These are phyloP conservation scores for Linnemannia exigua DNA, from an alignment of 192 early-diverging fungal genomes.

Conservation along the genomic window DNA sequence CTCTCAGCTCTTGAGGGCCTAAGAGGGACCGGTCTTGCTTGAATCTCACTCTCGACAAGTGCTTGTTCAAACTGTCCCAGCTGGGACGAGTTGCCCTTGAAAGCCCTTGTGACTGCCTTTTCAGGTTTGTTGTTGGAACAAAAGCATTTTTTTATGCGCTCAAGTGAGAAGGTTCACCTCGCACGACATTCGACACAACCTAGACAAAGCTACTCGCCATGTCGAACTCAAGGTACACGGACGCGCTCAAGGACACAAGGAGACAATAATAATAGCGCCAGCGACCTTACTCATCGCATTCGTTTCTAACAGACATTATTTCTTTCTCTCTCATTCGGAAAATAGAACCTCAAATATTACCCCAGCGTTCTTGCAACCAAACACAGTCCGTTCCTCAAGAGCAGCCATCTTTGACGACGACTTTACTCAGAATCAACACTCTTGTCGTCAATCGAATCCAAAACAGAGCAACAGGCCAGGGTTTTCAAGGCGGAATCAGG, in stretches of 20 bases:
- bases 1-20: too few relatives aligned
- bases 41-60: too few relatives aligned
- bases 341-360: conserved; percentile 9
- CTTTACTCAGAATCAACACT: not conserved
- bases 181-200: not conserved
- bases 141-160: conserved; percentile 1
- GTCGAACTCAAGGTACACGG: not conserved
- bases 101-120: conserved; percentile 7
- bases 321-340: not conserved
- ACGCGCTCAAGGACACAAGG: not conserved
- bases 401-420: conserved; percentile 40
- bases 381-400: conserved; percentile 33
- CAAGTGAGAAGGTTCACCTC: not conserved
- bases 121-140: not conserved
- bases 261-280: too few relatives aligned
- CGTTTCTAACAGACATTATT: not conserved
- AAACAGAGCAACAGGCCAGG: not conserved
- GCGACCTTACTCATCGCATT: not conserved
- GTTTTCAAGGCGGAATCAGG: not conserved
- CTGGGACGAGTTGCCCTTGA: too few relatives aligned
- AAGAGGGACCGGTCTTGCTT: too few relatives aligned
- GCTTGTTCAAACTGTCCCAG: too few relatives aligned
- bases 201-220: not conserved
- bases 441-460: not conserved
- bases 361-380: conserved; percentile 42